These are phyloP conservation scores for Xylariomycetidae sp. DNA, from an alignment of 2,329 filamentous ascomycete species.

Conservation along the genomic window DNA sequence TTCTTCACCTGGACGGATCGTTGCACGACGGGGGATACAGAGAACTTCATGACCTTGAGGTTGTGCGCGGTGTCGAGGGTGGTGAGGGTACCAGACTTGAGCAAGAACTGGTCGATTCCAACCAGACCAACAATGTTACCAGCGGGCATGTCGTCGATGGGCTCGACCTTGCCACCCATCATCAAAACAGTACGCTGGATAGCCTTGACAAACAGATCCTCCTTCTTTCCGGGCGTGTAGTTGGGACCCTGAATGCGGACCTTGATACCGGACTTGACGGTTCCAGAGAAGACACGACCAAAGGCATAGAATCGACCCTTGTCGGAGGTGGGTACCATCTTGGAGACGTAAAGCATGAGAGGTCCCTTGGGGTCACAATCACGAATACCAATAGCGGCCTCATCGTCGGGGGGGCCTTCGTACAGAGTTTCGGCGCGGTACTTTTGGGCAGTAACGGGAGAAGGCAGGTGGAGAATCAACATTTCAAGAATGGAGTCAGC, in stretches of 20 bases:
- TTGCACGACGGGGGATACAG: slow-evolving; percentile 96
- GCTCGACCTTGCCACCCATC: slow-evolving; percentile 99
- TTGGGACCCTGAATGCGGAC: slow-evolving; percentile 99
- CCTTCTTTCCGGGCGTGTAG: slow-evolving; percentile 97
- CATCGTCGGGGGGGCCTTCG: slow-evolving; percentile 93
- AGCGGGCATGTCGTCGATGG: slow-evolving; percentile 97
- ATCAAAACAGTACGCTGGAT: slow-evolving; percentile 99
- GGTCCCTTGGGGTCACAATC: slow-evolving; percentile 97
- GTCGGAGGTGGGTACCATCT: slow-evolving; percentile 99
- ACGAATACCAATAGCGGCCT: slow-evolving; percentile 91
- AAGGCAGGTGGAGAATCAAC: slow-evolving; percentile 99
- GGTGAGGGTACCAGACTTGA: slow-evolving; percentile 99
- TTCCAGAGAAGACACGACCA: slow-evolving; percentile 99
- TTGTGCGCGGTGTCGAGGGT: slow-evolving; percentile 98
- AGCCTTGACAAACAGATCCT: slow-evolving; percentile 98
- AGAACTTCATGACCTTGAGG: slow-evolving; percentile 99
- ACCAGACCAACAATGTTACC: slow-evolving; percentile 99
- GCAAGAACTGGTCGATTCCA: slow-evolving; percentile 99
- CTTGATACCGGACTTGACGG: slow-evolving; percentile 95
- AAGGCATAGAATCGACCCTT: slow-evolving; percentile 99
- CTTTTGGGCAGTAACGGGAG: slow-evolving; percentile 89
- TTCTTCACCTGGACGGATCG: slow-evolving; percentile 99
- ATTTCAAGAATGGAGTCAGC: slow-evolving; percentile 98
- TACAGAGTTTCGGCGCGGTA: slow-evolving; percentile 99
- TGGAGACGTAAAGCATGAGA: slow-evolving; percentile 99